Evolutionary conservation across 2,329 filamentous ascomycete species (phyloP).

Genomic region (Trichoderma cornu-damae): DNA sequence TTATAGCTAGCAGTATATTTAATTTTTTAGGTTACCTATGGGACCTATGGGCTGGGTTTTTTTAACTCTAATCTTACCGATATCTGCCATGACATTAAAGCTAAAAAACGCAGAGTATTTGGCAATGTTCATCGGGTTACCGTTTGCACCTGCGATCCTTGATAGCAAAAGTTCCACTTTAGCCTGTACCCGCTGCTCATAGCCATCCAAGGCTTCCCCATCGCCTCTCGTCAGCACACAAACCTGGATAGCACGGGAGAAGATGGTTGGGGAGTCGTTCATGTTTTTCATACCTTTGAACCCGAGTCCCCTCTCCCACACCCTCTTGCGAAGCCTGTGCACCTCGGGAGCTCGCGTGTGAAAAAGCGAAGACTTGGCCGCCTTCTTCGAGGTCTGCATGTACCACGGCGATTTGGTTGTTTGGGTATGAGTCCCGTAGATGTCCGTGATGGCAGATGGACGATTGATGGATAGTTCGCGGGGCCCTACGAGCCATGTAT

Average conservation of each 20-base stretch:
- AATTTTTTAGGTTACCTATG: too few relatives aligned
- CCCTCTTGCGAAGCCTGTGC: constrained; percentile 1
- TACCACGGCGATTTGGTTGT: not conserved
- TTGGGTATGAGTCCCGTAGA: not conserved
- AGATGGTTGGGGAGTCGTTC: too few relatives aligned
- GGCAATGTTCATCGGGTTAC: constrained; percentile 27
- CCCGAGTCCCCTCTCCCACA: not conserved
- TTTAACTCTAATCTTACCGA: constrained; percentile 24
- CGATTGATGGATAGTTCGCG: not conserved
- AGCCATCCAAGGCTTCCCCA: not conserved
- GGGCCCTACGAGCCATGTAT: not conserved
- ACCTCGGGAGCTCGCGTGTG: constrained; percentile 24
- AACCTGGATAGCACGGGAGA: not conserved
- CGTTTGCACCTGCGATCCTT: constrained; percentile 7
- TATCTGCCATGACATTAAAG: constrained; percentile 40
- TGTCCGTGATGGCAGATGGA: not conserved
- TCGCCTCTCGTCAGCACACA: not conserved
- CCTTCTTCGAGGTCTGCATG: constrained; percentile 22
- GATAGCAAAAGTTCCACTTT: not conserved
- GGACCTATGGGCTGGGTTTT: too few relatives aligned
- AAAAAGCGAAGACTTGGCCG: constrained; percentile 29
- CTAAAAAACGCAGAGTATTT: constrained; percentile 34
- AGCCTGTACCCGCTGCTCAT: not conserved
- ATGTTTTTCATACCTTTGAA: not conserved
- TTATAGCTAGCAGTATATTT: too few relatives aligned